Base-by-base conservation (phyloP, 306 rosid genomes). In the Adenanthera pavonina region DNA sequence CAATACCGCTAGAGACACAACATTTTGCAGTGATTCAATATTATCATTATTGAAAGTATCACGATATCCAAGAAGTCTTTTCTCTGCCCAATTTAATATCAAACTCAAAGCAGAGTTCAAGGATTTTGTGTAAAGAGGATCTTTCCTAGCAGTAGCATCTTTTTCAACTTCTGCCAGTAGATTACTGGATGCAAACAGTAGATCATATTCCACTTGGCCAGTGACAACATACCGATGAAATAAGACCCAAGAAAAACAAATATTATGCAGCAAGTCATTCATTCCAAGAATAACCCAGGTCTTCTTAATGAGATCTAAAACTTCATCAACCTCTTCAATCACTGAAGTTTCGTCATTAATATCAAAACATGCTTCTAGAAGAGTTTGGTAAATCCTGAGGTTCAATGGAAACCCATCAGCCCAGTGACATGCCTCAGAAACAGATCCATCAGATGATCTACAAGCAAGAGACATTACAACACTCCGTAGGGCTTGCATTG, bases 401-500 rank as follows among this genome's bases (percentile, higher is more conserved):
- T 95, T 95, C 89, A 95, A 76, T 2, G 98, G 99, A 85, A 85
- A 85, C 79, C 99, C 99, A 79, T 95, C 99, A 30, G 97, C 98
- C 99, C 99, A 95, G 83, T 92, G 99, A 78, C 94, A 93, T 10
- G 85, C 80, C 56, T 91, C 90, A 0, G 91, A 80, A 84, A 43
- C 79, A 70, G 96, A 86, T 48, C 92, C 96, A 38, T 90, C 91
- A 52, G 65, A 83, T 78, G 99, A 93, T 87, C 98, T 93, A 81
- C 85, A 84, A 74, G 96, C 89, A 84, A 95, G 97, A 70, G 98
- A 86, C 83, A 86, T 65, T 67, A 90, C 96, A 72, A 74, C 83
- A 83, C 87, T 81, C 44, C 89, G 89, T 7, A 95, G 86, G 65
- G 54, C 78, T 62, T 90, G 92, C 87, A 95, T 90, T 10, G 91